A percentile compares a stretch with the other conserved stretches of the same genome.
phyloP scores from a whole-genome alignment of 2,329 filamentous ascomycete species.

The Calonectria multiphialidica region DNA sequence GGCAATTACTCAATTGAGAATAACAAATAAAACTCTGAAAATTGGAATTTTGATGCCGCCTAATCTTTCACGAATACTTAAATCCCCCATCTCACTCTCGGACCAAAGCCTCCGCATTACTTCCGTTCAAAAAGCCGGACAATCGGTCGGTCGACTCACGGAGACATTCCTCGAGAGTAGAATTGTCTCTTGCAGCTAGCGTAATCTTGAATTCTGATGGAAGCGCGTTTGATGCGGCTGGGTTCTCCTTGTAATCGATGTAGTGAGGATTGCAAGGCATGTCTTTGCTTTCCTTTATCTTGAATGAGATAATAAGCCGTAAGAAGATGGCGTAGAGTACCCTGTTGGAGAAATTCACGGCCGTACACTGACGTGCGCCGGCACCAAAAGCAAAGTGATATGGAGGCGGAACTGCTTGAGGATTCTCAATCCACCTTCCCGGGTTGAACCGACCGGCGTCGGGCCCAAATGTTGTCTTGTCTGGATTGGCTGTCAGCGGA shows the following conservation, averaged over 20 bases:
- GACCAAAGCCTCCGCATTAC: background rate
- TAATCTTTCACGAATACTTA: no score
- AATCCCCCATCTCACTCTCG: background rate
- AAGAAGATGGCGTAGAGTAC: background rate
- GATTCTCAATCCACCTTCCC: background rate
- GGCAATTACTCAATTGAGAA: no score
- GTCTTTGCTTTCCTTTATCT: background rate
- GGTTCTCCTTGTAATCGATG: background rate
- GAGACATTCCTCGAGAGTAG: background rate
- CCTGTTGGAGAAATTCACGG: constrained; percentile 6
- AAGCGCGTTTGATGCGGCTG: background rate
- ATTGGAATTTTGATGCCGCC: no score
- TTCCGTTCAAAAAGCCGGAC: background rate
- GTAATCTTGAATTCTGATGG: background rate
- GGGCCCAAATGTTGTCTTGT: background rate
- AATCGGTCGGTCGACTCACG: background rate
- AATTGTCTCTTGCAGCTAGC: background rate
- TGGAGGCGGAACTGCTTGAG: background rate
- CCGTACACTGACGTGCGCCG: background rate
- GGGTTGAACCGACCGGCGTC: background rate
- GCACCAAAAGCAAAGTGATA: constrained; percentile 8
- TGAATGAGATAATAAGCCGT: background rate
- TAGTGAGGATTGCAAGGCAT: background rate
- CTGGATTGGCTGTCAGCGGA: background rate
- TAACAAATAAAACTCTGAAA: no score